Evolutionary conservation across 1,139 yeast genomes (phyloP).

Genomic region (Zygosaccharomyces sapae): DNA sequence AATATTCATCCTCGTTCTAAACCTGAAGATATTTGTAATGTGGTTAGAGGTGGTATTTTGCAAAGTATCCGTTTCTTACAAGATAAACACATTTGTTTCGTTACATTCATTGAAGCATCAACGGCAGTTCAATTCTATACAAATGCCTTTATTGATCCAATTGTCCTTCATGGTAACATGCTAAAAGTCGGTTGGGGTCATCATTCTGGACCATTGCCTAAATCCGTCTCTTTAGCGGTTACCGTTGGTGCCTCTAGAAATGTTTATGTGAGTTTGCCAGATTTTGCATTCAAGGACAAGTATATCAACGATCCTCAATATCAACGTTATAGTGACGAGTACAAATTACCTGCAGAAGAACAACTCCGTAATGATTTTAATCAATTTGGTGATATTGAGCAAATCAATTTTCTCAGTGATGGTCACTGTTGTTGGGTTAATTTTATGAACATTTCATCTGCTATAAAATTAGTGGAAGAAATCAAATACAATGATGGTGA

Average conservation of each 20-base stretch:
- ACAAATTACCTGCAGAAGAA: slow-evolving; percentile 41
- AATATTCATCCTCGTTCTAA: slow-evolving; percentile 71
- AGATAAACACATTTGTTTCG: slow-evolving; percentile 77
- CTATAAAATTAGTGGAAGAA: slow-evolving; percentile 73
- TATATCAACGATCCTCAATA: slow-evolving; percentile 33
- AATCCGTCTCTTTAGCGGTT: slow-evolving; percentile 70
- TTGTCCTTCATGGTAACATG: slow-evolving; percentile 67
- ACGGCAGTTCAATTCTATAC: slow-evolving; percentile 83
- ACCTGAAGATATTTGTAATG: slow-evolving; percentile 80
- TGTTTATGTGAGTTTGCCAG: slow-evolving; percentile 67
- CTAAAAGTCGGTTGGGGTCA: slow-evolving; percentile 85
- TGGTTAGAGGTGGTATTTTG: slow-evolving; percentile 74
- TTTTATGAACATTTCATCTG: slow-evolving; percentile 72
- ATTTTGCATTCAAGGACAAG: slow-evolving; percentile 37
- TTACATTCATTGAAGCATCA: slow-evolving; percentile 73
- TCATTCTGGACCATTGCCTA: slow-evolving; percentile 75
- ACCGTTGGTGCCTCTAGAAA: slow-evolving; percentile 81
- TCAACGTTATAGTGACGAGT: slow-evolving; percentile 26
- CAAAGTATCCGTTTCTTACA: slow-evolving; percentile 68
- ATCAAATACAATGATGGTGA: slow-evolving; percentile 32
- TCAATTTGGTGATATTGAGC: slow-evolving; percentile 76
- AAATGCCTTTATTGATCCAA: slow-evolving; percentile 69
- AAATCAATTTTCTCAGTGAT: slow-evolving; percentile 68
- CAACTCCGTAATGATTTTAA: slow-evolving; percentile 62
- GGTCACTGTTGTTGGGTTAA: slow-evolving; percentile 79